Evolutionary conservation across 2,329 filamentous ascomycete species (phyloP).

Genomic region (Coniochaeta hoffmannii): DNA sequence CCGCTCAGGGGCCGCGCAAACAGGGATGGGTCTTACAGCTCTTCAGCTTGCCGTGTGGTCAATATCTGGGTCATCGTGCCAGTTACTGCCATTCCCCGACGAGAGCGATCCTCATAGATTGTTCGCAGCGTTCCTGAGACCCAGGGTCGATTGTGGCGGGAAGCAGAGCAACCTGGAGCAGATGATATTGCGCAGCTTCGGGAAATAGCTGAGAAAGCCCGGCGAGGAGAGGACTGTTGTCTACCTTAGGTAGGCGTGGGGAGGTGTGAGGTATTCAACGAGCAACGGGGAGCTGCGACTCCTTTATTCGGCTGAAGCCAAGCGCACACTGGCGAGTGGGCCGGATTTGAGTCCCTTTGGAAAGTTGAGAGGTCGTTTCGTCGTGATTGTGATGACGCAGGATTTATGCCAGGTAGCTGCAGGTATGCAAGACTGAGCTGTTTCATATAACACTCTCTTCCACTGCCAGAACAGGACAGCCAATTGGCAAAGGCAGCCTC

Average conservation of each 20-base stretch:
- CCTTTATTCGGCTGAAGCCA: neutral
- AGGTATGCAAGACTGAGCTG: neutral
- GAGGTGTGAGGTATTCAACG: neutral
- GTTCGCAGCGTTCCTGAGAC: neutral
- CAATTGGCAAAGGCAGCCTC: neutral
- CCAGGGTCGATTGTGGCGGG: neutral
- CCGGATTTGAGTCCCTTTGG: neutral
- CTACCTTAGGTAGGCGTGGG: too few species aligned
- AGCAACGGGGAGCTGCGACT: neutral
- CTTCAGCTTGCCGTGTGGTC: slow-evolving; percentile 75
- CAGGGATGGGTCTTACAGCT: slow-evolving; percentile 51
- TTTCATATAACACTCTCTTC: neutral
- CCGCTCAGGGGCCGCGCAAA: neutral
- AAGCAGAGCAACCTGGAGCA: neutral
- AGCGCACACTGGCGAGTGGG: neutral
- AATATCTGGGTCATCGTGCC: slow-evolving; percentile 64
- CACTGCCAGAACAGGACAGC: neutral
- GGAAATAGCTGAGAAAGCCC: neutral
- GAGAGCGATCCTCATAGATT: neutral
- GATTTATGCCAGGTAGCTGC: neutral
- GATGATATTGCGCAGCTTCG: neutral
- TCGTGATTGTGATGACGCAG: neutral
- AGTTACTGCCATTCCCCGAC: neutral
- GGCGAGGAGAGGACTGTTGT: neutral
- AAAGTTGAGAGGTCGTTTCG: neutral